phyloP scores from a whole-genome alignment of 2,329 filamentous ascomycete genomes.

The Sarocladium oryzae region DNA sequence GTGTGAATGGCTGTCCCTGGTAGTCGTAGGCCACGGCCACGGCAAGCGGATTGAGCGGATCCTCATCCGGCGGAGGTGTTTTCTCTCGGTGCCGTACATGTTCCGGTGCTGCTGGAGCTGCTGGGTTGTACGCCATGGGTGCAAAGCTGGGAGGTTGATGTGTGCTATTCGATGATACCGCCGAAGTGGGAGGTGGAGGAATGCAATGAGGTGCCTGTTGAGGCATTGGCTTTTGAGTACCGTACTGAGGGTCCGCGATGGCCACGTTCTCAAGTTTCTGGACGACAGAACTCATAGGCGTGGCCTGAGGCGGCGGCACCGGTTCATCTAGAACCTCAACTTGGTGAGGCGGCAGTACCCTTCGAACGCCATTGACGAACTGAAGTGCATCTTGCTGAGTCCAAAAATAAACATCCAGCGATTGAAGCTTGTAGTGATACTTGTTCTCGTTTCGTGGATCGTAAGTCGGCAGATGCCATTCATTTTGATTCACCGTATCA shows the following conservation, averaged over 20 bases:
- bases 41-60: constrained; percentile 49
- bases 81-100: constrained; percentile 68
- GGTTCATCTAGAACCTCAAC: constrained; percentile 62
- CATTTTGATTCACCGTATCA: constrained; percentile 41
- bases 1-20: constrained; percentile 45
- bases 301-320: constrained; percentile 36
- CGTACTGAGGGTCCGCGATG: constrained; percentile 52
- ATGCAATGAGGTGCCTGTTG: constrained; percentile 15
- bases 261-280: constrained; percentile 67
- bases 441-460: constrained; percentile 69
- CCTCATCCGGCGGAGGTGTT: constrained; percentile 69
- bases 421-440: constrained; percentile 72
- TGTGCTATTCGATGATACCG: constrained; percentile 13
- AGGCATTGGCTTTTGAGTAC: constrained; percentile 17
- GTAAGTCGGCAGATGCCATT: constrained; percentile 72
- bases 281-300: constrained; percentile 61
- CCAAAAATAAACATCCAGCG: constrained; percentile 75
- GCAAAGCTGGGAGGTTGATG: constrained; percentile 40
- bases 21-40: constrained; percentile 53
- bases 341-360: constrained; percentile 55
- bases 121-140: constrained; percentile 72
- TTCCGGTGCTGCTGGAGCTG: constrained; percentile 69
- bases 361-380: constrained; percentile 62
- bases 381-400: constrained; percentile 63
- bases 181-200: constrained; percentile 18